Base-by-base conservation (phyloP, 257 asterid species). In the Solanum medicagineum region DNA sequence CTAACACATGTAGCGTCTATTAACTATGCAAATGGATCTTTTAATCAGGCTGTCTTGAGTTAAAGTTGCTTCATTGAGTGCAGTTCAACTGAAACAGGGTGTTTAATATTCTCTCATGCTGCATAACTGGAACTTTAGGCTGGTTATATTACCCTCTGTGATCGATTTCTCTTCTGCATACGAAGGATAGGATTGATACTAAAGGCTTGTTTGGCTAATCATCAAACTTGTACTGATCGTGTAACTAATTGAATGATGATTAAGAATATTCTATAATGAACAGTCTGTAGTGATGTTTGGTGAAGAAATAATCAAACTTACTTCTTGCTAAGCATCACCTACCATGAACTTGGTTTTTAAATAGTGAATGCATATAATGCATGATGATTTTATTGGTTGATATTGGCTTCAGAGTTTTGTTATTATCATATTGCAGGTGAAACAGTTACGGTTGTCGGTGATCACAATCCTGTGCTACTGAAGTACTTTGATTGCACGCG, bases 361-460 rank as follows among this genome's bases (percentile, higher is more conserved):
- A 26, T 51, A 77, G 47, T 29, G 81, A 44, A 49, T 75, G 62
- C 83, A 51, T 53, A 77, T 53, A 26, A 32, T 53, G 32, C 45
- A n/a, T 51, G 74, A 55, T 26, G 63, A 26, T 79, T 20, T 42
- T 42, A 24, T 54, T 13, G 26, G 56, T 79, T 53, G 17, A 45
- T 63, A 15, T 12, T 29, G 54, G 69, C 81, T 49, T 57, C 57
- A 13, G 32, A 45, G 54, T 80, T 62, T 85, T 65, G 16, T 85
- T 57, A 87, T 15, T 86, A 81, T 71, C 83, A 59, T 83, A 88
- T 81, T 87, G 49, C 90, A 96, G 99, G 99, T 81, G 98, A 96
- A 89, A 96, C 99, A 8, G 90, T 96, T 81, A 96, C 99, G 45
- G 93, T 96, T 85, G 99, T 96, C 32, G 99, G 99, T 87, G 99